These are phyloP conservation scores for Lodderomyces oxycetoniae DNA, from an alignment of 1,139 yeast genomes.

Conservation along the genomic window DNA sequence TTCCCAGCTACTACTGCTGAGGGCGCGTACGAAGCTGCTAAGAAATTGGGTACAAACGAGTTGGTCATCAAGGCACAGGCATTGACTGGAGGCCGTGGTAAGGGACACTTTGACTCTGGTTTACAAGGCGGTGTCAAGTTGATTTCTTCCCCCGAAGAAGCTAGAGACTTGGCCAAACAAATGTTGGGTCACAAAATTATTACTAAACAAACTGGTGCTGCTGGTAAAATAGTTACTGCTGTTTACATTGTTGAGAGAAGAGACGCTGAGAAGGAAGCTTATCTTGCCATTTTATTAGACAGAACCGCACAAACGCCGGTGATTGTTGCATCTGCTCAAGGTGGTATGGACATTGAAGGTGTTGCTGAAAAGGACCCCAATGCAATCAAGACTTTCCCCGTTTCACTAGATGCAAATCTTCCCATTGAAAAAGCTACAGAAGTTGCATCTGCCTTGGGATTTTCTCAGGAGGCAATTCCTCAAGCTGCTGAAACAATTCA, in stretches of 20 bases:
- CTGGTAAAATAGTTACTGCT: conserved; percentile 95
- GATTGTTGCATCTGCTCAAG: conserved; percentile 94
- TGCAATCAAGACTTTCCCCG: conserved; percentile 86
- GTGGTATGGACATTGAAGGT: conserved; percentile 99
- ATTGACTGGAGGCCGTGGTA: conserved; percentile 99
- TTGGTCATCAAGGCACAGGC: conserved; percentile 98
- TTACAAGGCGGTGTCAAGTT: conserved; percentile 95
- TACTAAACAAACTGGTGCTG: conserved; percentile 97
- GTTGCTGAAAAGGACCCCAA: conserved; percentile 90
- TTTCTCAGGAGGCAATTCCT: conserved; percentile 69
- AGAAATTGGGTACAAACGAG: conserved; percentile 61
- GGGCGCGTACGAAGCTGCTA: conserved; percentile 80
- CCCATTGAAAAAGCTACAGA: conserved; percentile 70
- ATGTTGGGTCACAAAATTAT: conserved; percentile 90
- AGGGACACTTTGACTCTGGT: conserved; percentile 95
- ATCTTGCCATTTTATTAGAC: conserved; percentile 91
- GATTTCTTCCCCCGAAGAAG: conserved; percentile 82
- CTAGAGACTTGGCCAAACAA: conserved; percentile 77
- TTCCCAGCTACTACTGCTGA: conserved; percentile 85
- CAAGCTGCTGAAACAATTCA: conserved; percentile 86
- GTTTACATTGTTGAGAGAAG: conserved; percentile 95
- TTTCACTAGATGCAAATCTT: conserved; percentile 75
- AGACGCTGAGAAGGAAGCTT: conserved; percentile 90
- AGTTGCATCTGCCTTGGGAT: conserved; percentile 78
- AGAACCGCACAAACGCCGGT: conserved; percentile 86